Percentiles rank a stretch among this genome's conserved stretches.
Evolutionary conservation across 768 basidiomycete genomes (phyloP).

Genomic region (Lactarius sanguifluus): DNA sequence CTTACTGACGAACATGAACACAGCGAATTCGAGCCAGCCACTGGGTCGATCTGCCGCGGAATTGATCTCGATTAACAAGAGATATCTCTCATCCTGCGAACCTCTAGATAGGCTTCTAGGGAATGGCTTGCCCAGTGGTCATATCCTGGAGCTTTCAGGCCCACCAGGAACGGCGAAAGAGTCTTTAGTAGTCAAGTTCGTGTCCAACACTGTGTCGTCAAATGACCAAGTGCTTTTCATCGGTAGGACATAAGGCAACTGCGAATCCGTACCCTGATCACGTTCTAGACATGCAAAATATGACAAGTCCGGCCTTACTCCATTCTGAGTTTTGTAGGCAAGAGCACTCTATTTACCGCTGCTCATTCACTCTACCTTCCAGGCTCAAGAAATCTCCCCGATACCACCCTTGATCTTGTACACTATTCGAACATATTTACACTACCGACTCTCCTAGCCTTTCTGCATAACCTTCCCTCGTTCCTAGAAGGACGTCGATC

Average conservation of each 20-base stretch:
- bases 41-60: constrained; percentile 60
- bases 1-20: not conserved
- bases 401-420: constrained; percentile 33
- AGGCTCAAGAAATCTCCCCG: constrained; percentile 32
- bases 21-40: not conserved
- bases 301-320: constrained; percentile 42
- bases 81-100: constrained; percentile 45
- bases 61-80: constrained; percentile 36
- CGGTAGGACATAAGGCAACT: constrained; percentile 44
- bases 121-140: constrained; percentile 61
- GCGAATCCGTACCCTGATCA: constrained; percentile 20
- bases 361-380: constrained; percentile 5
- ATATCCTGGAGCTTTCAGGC: constrained; percentile 72
- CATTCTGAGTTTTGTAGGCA: constrained; percentile 32
- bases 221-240: constrained; percentile 60
- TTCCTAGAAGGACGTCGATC: constrained; percentile 47
- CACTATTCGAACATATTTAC: constrained; percentile 46
- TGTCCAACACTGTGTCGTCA: constrained; percentile 46
- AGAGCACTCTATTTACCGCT: not conserved
- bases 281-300: constrained; percentile 49
- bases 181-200: constrained; percentile 49
- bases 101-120: constrained; percentile 59
- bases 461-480: constrained; percentile 53
- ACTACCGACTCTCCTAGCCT: constrained; percentile 55
- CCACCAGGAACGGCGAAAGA: constrained; percentile 74